Evolutionary conservation across 1,284 basidiomycete genomes (phyloP).

Genomic region (Pterulicium gracile): DNA sequence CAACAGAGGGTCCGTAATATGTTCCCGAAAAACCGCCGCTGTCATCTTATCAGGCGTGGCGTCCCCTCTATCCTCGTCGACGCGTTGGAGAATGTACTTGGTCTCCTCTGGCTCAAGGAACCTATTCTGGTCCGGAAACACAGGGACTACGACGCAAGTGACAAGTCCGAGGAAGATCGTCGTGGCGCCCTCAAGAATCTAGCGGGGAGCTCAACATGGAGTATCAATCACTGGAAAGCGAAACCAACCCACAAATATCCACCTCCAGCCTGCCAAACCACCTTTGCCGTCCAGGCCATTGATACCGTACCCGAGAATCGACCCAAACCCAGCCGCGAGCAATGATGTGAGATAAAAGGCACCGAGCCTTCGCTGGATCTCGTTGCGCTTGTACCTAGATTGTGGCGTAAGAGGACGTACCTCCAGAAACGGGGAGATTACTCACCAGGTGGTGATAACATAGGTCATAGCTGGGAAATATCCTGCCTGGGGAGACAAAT

Average conservation of each 20-base stretch:
- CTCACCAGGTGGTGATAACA: constrained; percentile 1
- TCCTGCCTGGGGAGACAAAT: constrained; percentile 1
- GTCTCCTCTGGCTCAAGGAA: background rate
- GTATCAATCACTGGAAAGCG: background rate
- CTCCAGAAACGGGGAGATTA: background rate
- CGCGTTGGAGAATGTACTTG: background rate
- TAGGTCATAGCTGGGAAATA: constrained; percentile 2
- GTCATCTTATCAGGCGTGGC: background rate
- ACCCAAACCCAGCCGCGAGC: background rate
- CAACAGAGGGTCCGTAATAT: background rate
- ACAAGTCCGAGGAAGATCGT: background rate
- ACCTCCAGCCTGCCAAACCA: background rate
- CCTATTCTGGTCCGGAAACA: constrained; percentile 2
- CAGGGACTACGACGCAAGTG: background rate
- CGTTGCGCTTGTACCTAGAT: background rate
- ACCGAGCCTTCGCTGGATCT: background rate
- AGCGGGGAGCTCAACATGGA: background rate
- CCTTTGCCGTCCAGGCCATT: background rate
- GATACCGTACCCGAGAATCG: constrained; percentile 1
- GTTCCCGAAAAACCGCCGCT: background rate
- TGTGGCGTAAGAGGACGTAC: background rate
- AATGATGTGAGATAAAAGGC: background rate
- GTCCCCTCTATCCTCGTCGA: constrained; percentile 3
- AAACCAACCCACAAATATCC: constrained; percentile 2
- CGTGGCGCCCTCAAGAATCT: constrained; percentile 1